Conservation (phyloP, 1,139 yeast genomes). For the Hansenula anomala region DNA sequence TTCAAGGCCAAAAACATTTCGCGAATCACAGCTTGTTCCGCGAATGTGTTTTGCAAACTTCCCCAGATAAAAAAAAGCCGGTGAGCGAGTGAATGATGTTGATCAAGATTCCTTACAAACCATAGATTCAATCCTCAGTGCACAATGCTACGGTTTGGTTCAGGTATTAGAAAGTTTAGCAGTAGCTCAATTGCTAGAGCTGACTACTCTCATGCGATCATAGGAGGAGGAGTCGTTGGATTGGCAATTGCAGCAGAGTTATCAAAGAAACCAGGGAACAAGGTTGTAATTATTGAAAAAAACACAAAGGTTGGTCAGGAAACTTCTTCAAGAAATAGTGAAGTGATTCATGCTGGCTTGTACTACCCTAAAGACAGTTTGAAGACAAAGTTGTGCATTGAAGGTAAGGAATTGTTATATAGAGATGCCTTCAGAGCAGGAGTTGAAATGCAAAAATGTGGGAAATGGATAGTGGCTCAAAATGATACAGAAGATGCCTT, state of each 20-base stretch:
- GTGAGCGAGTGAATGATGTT: no score
- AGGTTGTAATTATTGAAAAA: constrained; percentile 66
- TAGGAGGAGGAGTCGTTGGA: constrained; percentile 91
- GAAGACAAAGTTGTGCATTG: constrained; percentile 65
- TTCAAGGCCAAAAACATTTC: not conserved
- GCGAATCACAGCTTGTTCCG: no score
- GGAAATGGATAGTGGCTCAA: constrained; percentile 90
- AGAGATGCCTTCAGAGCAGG: constrained; percentile 42
- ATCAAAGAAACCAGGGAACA: constrained; percentile 39
- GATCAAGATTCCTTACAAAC: no score
- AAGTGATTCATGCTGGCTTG: constrained; percentile 88
- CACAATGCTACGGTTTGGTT: no score
- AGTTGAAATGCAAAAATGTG: constrained; percentile 60
- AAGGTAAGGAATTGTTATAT: constrained; percentile 69
- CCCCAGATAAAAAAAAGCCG: not conserved
- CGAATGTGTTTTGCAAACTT: not conserved
- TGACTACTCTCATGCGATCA: constrained; percentile 74
- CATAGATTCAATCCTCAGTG: no score
- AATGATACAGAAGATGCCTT: constrained; percentile 56
- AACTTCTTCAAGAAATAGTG: constrained; percentile 84
- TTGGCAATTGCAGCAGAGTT: constrained; percentile 75
- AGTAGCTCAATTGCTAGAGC: constrained; percentile 6
- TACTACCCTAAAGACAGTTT: constrained; percentile 70
- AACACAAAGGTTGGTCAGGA: constrained; percentile 65
- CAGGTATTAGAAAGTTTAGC: constrained; percentile 1